phyloP scores from a whole-genome alignment of 768 basidiomycete species.

The Lyophyllum semitale region DNA sequence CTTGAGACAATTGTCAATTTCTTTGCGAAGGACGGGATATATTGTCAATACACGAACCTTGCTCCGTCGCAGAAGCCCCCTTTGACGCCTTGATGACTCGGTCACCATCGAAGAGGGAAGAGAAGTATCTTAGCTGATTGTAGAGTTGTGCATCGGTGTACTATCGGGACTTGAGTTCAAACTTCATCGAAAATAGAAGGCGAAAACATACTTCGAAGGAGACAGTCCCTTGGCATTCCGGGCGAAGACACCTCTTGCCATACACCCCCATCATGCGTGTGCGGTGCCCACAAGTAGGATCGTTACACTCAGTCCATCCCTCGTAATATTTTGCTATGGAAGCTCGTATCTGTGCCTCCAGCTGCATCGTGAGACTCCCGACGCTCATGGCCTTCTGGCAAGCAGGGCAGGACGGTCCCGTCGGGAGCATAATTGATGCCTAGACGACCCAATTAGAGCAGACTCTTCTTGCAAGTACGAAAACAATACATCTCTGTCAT shows the following conservation, averaged over 20 bases:
- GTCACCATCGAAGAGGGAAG: slow-evolving; percentile 73
- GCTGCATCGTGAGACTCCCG: slow-evolving; percentile 77
- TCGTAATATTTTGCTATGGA: slow-evolving; percentile 85
- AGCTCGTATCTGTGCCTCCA: slow-evolving; percentile 83
- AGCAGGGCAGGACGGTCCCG: slow-evolving; percentile 70
- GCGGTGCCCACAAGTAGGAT: slow-evolving; percentile 76
- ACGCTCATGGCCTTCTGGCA: slow-evolving; percentile 56
- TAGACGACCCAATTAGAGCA: slow-evolving; percentile 28
- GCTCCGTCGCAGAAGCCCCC: slow-evolving; percentile 38
- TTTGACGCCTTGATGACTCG: slow-evolving; percentile 57
- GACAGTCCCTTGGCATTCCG: slow-evolving; percentile 70
- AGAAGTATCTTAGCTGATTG: slow-evolving; percentile 86
- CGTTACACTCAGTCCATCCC: slow-evolving; percentile 86
- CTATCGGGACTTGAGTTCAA: slow-evolving; percentile 5
- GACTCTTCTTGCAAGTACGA: neutral
- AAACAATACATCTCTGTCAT: slow-evolving; percentile 53
- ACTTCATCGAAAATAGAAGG: neutral
- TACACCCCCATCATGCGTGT: slow-evolving; percentile 96
- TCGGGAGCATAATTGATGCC: slow-evolving; percentile 65
- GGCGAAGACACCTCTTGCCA: slow-evolving; percentile 76
- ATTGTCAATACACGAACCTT: slow-evolving; percentile 35
- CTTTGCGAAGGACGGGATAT: neutral
- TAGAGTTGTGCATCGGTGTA: slow-evolving; percentile 66
- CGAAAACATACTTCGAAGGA: slow-evolving; percentile 65
- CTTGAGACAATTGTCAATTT: slow-evolving; percentile 34